Base-by-base conservation (phyloP, 1,139 yeast genomes). In the Blastobotrys malaysiensis region DNA sequence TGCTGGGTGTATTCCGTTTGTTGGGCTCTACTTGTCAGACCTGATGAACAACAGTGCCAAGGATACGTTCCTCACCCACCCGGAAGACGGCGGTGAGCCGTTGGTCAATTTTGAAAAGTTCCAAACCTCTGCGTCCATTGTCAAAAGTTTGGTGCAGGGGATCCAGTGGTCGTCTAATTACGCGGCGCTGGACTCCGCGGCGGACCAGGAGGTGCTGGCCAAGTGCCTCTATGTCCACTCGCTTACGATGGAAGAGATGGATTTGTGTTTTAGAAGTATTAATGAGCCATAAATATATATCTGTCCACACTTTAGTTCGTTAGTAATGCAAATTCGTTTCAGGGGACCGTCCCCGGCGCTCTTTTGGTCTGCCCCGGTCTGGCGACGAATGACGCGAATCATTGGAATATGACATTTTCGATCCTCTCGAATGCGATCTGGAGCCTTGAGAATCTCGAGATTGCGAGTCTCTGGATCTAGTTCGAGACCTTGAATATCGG, bases 131-230 rank as follows among this genome's bases (percentile, higher is more conserved):
- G 91, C 95, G 3, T 82, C 82, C 57, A 83, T 90, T 51, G 91
- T 89, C 47, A 86, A 87, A 67, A 82, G 86, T 6, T 78, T 91
- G 56, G 79, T 91, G 47, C 90, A 88, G 67, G 81, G 88, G 65
- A 87, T 89, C 53, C 96, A 88, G 65, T 88, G 96, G 95, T 82
- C 95, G 0, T 76, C 78, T 51, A 77, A 85, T 59, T 89, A 88
- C 72, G 61, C 68, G 27, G 68, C 77, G 54, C 49, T 68, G 73
- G 43, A 68, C 79, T 14, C 16, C 26, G 69, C 73, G 39, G 67
- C 74, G 2, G 73, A 84, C 55, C 77, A 79, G 7, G 91, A 87
- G 55, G 69, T 89, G 31, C 71, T 90, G 57, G 86, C 96, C 54
- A 88, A 85, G 67, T 89, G 97, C 70, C 77, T 90, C 48, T 90